Evolutionary conservation across 768 basidiomycete genomes (phyloP).

Genomic region (Pisolithus marmoratus): DNA sequence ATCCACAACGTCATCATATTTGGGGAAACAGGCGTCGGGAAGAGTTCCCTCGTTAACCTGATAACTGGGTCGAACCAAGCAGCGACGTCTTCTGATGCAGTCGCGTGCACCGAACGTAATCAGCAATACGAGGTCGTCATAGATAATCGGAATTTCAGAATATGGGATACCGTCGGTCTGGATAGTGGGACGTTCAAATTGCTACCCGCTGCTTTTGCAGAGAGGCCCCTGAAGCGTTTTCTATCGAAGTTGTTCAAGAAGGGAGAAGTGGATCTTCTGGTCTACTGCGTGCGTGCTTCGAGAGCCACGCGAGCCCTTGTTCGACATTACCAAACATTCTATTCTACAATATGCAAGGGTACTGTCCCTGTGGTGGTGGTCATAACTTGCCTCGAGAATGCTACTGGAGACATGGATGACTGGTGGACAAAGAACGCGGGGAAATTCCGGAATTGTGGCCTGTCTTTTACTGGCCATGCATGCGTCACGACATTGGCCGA

Average conservation of each 20-base stretch:
- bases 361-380: slow-evolving; percentile 33
- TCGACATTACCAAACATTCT: slow-evolving; percentile 34
- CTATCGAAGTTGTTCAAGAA: slow-evolving; percentile 28
- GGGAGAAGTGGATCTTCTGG: slow-evolving; percentile 33
- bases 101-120: slow-evolving; percentile 32
- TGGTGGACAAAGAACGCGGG: slow-evolving; percentile 29
- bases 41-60: slow-evolving; percentile 42
- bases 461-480: slow-evolving; percentile 27
- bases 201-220: slow-evolving; percentile 16
- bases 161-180: slow-evolving; percentile 33
- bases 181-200: slow-evolving; percentile 26
- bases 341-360: slow-evolving; percentile 22
- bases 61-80: slow-evolving; percentile 26
- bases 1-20: slow-evolving; percentile 36
- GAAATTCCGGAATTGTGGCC: slow-evolving; percentile 13
- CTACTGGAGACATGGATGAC: slow-evolving; percentile 26
- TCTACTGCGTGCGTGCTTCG: slow-evolving; percentile 37
- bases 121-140: slow-evolving; percentile 21
- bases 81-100: slow-evolving; percentile 25
- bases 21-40: slow-evolving; percentile 38
- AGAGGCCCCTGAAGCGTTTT: slow-evolving; percentile 25
- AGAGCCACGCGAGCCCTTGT: slow-evolving; percentile 33
- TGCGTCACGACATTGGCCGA: slow-evolving; percentile 29
- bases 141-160: slow-evolving; percentile 10
- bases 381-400: slow-evolving; percentile 36